These are phyloP conservation scores for Fragaria vesca DNA, from an alignment of 306 rosid species.

Conservation along the genomic window DNA sequence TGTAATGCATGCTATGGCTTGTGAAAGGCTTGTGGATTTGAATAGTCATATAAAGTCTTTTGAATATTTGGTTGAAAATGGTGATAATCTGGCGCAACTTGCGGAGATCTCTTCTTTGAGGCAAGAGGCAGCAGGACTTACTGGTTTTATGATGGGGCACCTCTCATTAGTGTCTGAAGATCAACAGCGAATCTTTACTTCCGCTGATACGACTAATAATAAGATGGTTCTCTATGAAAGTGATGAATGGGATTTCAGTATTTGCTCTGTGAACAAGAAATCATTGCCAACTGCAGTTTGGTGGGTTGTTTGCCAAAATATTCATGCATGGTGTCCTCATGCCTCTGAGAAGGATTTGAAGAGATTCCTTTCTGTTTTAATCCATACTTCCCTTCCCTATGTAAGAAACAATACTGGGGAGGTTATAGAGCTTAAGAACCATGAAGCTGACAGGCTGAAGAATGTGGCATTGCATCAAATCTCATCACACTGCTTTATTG, in stretches of 20 bases:
- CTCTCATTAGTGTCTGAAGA: slow-evolving; percentile 43
- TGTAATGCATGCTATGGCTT: slow-evolving; percentile 68
- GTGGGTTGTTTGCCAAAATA: slow-evolving; percentile 76
- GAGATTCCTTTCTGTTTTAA: slow-evolving; percentile 59
- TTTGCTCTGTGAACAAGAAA: slow-evolving; percentile 44
- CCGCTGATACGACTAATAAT: slow-evolving; percentile 32
- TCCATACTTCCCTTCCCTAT: slow-evolving; percentile 44
- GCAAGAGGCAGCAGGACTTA: slow-evolving; percentile 75
- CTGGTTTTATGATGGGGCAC: slow-evolving; percentile 68
- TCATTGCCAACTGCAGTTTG: slow-evolving; percentile 73
- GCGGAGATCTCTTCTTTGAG: slow-evolving; percentile 40
- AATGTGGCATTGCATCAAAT: slow-evolving; percentile 56
- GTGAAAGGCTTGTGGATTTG: slow-evolving; percentile 85
- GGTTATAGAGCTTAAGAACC: slow-evolving; percentile 25
- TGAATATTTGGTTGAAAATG: slow-evolving; percentile 57
- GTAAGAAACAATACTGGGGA: slow-evolving; percentile 39
- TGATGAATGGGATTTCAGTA: slow-evolving; percentile 54
- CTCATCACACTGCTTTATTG: slow-evolving; percentile 60
- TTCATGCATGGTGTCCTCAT: slow-evolving; percentile 77
- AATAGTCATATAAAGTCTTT: slow-evolving; percentile 61
- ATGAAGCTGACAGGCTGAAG: slow-evolving; percentile 39
- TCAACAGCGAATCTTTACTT: slow-evolving; percentile 36
- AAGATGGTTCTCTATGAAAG: slow-evolving; percentile 37
- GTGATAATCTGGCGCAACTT: slow-evolving; percentile 36
- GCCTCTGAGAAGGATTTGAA: slow-evolving; percentile 69